Base-by-base conservation (phyloP, 2,329 filamentous ascomycete genomes). In the Talaromyces sp. region DNA sequence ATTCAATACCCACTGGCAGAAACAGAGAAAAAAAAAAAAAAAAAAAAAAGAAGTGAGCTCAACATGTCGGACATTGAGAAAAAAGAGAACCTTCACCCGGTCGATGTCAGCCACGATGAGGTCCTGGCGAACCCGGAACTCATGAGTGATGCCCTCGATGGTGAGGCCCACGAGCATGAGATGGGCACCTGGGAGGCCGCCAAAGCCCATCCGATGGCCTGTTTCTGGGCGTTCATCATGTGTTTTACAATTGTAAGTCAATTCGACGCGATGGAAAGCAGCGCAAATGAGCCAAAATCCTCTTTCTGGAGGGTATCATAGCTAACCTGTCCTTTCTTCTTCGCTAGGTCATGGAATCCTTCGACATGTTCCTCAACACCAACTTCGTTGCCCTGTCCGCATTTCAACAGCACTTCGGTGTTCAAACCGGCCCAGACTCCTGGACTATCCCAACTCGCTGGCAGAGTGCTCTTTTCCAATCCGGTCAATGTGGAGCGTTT, bases 401-500 rank as follows among this genome's bases (percentile, higher is more conserved):
- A 1, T 80, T 80, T 51, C 65, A 71, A 24, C 29, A 63, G 2
- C 44, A 53, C 3, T 80, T 74, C 33, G 78, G 78, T 14, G 63
- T 77, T 4, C 7, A 33, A 1, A 42, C 59, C 10, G 55, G 41
- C 0, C 52, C 39, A 0, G 49, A 43, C 0, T 51, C 56, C 1
- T 66, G 33, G 0, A 61, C 65, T 11, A 76, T 79, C 19, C 69
- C 70, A 20, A 77, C 75, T 13, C 65, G 66, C 42, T 79, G 77
- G 77, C 82, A 85, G 65, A 82, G 78, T 51, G 80, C 83, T 0
- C 77, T 86, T 14, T 80, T 82, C 59, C 71, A 77, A 51, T 74
- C 75, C 37, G 83, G 83, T 2, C 83, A 79, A 52, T 70, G 83
- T 49, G 84, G 84, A 70, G 84, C 84, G 13, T 74, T 86, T 36